These are phyloP conservation scores for Gigaspora rosea DNA, from an alignment of 192 early-diverging fungal species.

Conservation along the genomic window DNA sequence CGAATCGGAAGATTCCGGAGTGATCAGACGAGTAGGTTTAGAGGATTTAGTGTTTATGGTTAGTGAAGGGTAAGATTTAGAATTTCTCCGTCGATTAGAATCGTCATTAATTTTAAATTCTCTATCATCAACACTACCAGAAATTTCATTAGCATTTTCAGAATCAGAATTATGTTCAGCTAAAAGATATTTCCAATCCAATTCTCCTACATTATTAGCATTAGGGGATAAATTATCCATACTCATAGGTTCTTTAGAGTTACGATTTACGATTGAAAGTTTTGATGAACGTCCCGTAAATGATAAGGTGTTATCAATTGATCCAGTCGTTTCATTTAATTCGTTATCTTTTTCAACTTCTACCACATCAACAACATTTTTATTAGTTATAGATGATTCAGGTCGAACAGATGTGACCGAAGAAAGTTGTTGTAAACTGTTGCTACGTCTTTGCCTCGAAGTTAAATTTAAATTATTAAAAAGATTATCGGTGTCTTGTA, in stretches of 20 bases:
- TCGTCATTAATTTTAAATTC: conserved; percentile 14
- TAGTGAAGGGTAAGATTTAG: not conserved
- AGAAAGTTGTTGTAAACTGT: conserved; percentile 6
- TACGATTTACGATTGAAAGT: not conserved
- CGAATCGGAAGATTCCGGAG: conserved; percentile 32
- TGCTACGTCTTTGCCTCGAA: not conserved
- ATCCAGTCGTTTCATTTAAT: conserved; percentile 3
- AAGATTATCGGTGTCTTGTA: conserved; percentile 29
- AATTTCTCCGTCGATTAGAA: not conserved
- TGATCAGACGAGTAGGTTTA: conserved; percentile 6
- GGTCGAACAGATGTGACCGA: not conserved
- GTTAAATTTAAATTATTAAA: conserved; percentile 25
- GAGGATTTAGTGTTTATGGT: conserved; percentile 14
- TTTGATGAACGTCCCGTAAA: not conserved
- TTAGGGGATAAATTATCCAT: not conserved
- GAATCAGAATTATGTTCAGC: conserved; percentile 32
- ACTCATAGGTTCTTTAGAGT: not conserved
- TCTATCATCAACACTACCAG: conserved; percentile 6
- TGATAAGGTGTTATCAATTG: not conserved
- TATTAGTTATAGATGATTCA: not conserved
- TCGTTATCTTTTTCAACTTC: conserved; percentile 15
- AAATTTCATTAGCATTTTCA: conserved; percentile 8
- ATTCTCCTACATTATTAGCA: conserved; percentile 21
- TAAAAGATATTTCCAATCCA: conserved; percentile 32
- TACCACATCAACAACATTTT: conserved; percentile 8